phyloP scores from a whole-genome alignment of 2,329 filamentous ascomycete species.

The Emericellopsis atlantica region DNA sequence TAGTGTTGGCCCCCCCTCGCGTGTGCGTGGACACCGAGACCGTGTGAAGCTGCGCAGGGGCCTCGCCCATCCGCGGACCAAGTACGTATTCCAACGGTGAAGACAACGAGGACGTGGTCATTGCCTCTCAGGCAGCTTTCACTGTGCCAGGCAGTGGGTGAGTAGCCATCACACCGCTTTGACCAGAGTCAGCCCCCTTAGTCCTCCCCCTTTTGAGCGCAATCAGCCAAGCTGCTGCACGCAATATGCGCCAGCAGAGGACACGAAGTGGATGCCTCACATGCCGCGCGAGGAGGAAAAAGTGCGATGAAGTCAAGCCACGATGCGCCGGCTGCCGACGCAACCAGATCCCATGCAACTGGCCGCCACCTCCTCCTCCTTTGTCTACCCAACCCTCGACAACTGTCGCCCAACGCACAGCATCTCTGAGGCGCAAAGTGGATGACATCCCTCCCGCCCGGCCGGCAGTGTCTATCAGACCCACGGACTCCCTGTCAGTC shows the following conservation, averaged over 20 bases:
- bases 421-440: neutral
- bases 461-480: neutral
- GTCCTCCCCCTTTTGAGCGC: too few relatives aligned
- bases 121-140: too few relatives aligned
- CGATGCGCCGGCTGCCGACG: constrained; percentile 39
- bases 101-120: too few relatives aligned
- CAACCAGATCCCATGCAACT: constrained; percentile 38
- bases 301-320: constrained; percentile 34
- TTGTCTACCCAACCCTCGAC: too few relatives aligned
- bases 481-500: neutral
- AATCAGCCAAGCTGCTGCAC: neutral
- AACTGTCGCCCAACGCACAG: neutral
- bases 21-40: too few relatives aligned
- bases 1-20: too few relatives aligned
- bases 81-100: too few relatives aligned
- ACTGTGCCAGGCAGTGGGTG: too few relatives aligned
- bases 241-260: neutral
- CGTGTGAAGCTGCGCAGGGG: too few relatives aligned
- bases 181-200: too few relatives aligned
- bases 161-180: too few relatives aligned
- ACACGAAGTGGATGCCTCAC: constrained; percentile 20
- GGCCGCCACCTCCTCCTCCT: constrained; percentile 13
- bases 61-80: too few relatives aligned
- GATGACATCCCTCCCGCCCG: neutral
- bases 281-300: constrained; percentile 26